Percentiles rank a stretch among this genome's conserved stretches.
Evolutionary conservation across 2,329 filamentous ascomycete genomes (phyloP).

Genomic region (Apiospora saccharicola): DNA sequence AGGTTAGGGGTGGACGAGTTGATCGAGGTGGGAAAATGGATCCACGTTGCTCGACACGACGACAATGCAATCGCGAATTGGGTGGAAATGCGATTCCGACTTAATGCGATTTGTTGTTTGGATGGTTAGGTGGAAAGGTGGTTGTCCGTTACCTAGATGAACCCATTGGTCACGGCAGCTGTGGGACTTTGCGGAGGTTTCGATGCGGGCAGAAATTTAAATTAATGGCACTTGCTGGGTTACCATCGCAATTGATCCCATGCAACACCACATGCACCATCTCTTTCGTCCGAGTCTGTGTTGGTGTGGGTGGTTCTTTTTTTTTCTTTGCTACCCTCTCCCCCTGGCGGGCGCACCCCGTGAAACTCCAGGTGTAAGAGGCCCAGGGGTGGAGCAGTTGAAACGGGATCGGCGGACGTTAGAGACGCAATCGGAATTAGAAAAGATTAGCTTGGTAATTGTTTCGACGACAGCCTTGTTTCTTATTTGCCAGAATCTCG

Average conservation of each 20-base stretch:
- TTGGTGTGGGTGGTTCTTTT: neutral
- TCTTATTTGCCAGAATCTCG: neutral
- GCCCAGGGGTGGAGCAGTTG: constrained; percentile 7
- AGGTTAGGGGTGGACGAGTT: neutral
- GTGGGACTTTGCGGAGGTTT: constrained; percentile 18
- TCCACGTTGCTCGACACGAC: neutral
- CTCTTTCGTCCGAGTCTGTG: neutral
- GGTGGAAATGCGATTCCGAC: neutral
- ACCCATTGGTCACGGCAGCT: neutral
- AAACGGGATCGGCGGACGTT: neutral
- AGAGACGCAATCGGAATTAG: neutral
- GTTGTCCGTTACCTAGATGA: neutral
- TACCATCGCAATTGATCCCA: neutral
- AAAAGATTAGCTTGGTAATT: neutral
- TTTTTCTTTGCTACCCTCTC: too few relatives aligned
- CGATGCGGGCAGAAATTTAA: neutral
- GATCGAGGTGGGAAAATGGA: neutral
- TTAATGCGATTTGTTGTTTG: neutral
- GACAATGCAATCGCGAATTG: neutral
- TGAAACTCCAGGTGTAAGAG: constrained; percentile 16
- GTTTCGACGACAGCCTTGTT: neutral
- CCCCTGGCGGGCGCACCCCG: neutral
- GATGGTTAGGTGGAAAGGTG: neutral
- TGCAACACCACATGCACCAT: neutral
- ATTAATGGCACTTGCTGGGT: neutral